Conservation (phyloP, 2,329 filamentous ascomycete genomes). For the Trichoderma pleuroti region DNA sequence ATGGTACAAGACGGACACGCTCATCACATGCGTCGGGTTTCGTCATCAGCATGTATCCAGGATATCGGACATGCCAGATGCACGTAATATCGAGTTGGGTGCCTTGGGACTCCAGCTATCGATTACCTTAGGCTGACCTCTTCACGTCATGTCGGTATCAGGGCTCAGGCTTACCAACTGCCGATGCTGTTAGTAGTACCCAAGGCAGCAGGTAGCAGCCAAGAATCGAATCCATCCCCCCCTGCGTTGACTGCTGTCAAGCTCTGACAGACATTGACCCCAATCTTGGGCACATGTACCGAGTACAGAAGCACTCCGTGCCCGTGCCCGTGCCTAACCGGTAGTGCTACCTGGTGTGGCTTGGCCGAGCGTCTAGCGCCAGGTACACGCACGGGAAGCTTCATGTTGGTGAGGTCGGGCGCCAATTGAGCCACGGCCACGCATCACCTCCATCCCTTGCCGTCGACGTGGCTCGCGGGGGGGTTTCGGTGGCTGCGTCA, state of each 20-base stretch:
- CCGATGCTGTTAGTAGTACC: not conserved
- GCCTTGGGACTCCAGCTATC: not conserved
- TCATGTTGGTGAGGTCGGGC: constrained; percentile 3
- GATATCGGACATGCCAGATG: not conserved
- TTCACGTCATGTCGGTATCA: not conserved
- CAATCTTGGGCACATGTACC: not conserved
- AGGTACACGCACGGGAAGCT: constrained; percentile 6
- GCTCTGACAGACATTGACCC: not conserved
- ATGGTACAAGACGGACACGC: not conserved
- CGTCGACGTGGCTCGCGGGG: constrained; percentile 13
- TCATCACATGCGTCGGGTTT: not conserved
- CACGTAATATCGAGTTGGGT: not conserved
- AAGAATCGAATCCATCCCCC: not conserved
- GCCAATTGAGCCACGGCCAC: constrained; percentile 3
- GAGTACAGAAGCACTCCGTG: not conserved
- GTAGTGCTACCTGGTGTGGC: not conserved
- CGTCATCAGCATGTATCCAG: not conserved
- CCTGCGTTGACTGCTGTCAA: not conserved
- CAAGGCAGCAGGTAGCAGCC: not conserved
- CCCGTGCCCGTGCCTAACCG: not conserved
- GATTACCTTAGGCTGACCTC: not conserved
- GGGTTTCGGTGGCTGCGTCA: not conserved
- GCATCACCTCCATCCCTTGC: not conserved
- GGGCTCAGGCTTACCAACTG: not conserved
- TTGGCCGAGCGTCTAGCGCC: not conserved